Evolutionary conservation across 129 eudicot genomes (phyloP).

Genomic region (Saposhnikovia divaricata): DNA sequence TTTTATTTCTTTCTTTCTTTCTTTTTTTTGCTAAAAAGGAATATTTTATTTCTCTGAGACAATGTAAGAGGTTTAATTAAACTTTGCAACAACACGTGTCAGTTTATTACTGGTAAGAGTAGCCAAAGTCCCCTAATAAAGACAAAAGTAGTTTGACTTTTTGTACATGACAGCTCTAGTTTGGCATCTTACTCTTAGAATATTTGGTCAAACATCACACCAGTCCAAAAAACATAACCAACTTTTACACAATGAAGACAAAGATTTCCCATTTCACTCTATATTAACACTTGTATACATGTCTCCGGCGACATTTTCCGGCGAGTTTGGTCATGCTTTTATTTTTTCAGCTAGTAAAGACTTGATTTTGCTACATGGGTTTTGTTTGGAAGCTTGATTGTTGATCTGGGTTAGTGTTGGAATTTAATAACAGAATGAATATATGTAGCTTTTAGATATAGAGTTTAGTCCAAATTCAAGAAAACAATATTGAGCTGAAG

Average conservation of each 20-base stretch:
- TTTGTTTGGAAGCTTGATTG: constrained; percentile 16
- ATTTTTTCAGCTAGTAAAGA: neutral
- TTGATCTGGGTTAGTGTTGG: constrained; percentile 24
- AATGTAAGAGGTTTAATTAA: neutral
- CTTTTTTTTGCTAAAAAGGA: too few relatives aligned
- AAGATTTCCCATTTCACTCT: neutral
- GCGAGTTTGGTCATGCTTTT: neutral
- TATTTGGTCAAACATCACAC: neutral
- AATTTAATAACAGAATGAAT: constrained; percentile 20
- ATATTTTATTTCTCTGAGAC: neutral
- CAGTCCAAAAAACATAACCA: constrained; percentile 3
- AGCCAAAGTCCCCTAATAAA: neutral
- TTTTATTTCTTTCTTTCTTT: neutral
- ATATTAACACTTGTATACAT: neutral
- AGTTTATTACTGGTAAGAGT: neutral
- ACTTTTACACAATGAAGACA: neutral
- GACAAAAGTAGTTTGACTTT: constrained; percentile 9
- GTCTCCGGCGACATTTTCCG: constrained; percentile 13
- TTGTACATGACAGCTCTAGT: neutral
- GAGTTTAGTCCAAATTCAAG: neutral
- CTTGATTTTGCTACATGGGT: constrained; percentile 22
- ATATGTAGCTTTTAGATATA: neutral
- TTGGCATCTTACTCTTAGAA: neutral
- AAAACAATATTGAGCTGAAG: neutral
- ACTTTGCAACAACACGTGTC: neutral